A percentile compares a stretch with the other conserved stretches of the same genome.
phyloP scores from a whole-genome alignment of 176 grass and related monocot genomes.

The Oryza coarctata region DNA sequence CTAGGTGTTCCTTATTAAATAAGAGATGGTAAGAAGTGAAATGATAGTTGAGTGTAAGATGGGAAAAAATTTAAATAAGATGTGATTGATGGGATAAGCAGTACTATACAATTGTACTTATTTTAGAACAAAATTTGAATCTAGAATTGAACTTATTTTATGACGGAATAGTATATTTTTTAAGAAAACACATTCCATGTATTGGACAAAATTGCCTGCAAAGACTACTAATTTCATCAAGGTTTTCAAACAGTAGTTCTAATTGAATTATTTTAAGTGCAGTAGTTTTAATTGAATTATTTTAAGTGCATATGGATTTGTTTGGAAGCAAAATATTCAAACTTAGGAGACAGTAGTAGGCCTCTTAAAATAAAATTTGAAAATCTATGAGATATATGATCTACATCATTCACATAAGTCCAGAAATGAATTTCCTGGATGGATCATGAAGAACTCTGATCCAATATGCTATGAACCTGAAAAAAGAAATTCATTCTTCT shows the following conservation, averaged over 20 bases:
- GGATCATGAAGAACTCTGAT: constrained; percentile 36
- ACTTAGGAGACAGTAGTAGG: constrained; percentile 14
- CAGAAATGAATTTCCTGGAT: constrained; percentile 38
- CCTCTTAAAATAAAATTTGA: constrained; percentile 36
- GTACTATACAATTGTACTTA: no score
- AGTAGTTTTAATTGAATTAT: neutral
- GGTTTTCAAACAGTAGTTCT: constrained; percentile 6
- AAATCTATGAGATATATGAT: constrained; percentile 25
- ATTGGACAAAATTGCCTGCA: neutral
- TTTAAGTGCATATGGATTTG: neutral
- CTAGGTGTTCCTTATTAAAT: no score
- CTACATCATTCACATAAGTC: constrained; percentile 32
- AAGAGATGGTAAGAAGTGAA: no score
- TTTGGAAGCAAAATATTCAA: constrained; percentile 29
- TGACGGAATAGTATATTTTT: no score
- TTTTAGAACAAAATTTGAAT: no score
- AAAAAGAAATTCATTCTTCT: constrained; percentile 33
- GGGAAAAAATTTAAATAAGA: no score
- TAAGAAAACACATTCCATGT: neutral
- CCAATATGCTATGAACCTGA: constrained; percentile 14
- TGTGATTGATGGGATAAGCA: no score
- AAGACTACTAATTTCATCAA: neutral
- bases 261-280: neutral
- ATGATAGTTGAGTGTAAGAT: no score
- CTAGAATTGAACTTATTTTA: no score